Evolutionary conservation across 1,139 yeast genomes (phyloP).

Genomic region (Arxiozyma bovina): DNA sequence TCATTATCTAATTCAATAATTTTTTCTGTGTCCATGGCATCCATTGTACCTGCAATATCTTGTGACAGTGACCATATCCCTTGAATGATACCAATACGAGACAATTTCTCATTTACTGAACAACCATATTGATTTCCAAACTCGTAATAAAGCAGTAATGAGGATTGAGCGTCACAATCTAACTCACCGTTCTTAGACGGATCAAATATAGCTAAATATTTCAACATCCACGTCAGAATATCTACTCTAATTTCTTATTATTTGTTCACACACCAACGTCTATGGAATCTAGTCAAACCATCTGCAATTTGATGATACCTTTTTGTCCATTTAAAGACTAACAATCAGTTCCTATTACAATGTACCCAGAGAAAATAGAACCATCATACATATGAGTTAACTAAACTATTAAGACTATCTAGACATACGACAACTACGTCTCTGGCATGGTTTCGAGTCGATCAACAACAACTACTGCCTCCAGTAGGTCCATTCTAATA

Average conservation of each 20-base stretch:
- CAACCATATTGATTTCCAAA: conserved; percentile 14
- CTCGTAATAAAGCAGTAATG: conserved; percentile 25
- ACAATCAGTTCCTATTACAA: background rate
- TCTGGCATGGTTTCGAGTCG: too few relatives aligned
- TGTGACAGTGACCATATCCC: conserved; percentile 31
- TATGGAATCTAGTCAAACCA: background rate
- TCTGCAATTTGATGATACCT: background rate
- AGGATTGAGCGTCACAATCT: conserved; percentile 19
- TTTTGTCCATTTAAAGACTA: background rate
- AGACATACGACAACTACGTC: too few relatives aligned
- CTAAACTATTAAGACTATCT: too few relatives aligned
- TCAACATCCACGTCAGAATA: conserved; percentile 10
- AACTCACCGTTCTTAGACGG: conserved; percentile 19
- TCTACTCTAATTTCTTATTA: background rate
- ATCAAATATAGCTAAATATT: conserved; percentile 25
- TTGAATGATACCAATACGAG: conserved; percentile 33
- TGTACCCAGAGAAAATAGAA: too few relatives aligned
- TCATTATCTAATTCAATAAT: conserved; percentile 26
- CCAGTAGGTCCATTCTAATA: too few relatives aligned
- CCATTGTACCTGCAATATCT: conserved; percentile 12
- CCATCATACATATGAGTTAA: too few relatives aligned
- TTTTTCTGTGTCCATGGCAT: conserved; percentile 13
- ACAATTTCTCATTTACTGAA: conserved; percentile 28
- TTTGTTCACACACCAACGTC: background rate
- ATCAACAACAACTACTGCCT: too few relatives aligned